A percentile compares a stretch with the other conserved stretches of the same genome.
Conservation (phyloP, 1,284 basidiomycete genomes). For the Sparassis latifolia region DNA sequence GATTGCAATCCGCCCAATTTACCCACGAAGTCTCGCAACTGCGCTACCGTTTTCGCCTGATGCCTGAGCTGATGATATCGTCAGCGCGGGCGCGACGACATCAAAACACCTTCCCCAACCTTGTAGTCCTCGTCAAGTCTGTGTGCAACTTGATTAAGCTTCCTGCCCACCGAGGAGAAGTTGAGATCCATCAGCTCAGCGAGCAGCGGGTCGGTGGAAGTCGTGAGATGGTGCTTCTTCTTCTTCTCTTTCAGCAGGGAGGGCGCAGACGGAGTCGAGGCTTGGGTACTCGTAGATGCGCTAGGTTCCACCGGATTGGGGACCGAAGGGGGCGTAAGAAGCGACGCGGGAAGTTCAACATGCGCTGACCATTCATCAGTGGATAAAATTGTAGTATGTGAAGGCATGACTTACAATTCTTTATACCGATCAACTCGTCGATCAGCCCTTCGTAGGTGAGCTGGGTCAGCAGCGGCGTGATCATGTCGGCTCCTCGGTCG, state of each 20-base stretch:
- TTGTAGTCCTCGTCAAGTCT: constrained; percentile 91
- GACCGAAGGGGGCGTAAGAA: constrained; percentile 53
- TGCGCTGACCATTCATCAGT: constrained; percentile 51
- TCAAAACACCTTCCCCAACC: constrained; percentile 31
- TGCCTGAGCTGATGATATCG: constrained; percentile 47
- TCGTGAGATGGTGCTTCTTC: constrained; percentile 81
- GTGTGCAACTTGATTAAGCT: constrained; percentile 77
- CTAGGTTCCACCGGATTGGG: constrained; percentile 37
- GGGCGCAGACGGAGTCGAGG: constrained; percentile 11
- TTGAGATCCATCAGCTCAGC: constrained; percentile 86
- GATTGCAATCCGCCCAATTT: constrained; percentile 87
- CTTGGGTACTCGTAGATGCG: constrained; percentile 36
- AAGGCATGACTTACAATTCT: constrained; percentile 59
- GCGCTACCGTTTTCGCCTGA: constrained; percentile 85
- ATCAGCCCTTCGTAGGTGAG: constrained; percentile 95
- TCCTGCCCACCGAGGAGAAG: constrained; percentile 88
- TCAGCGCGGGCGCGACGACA: constrained; percentile 1
- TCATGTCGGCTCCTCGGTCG: constrained; percentile 92
- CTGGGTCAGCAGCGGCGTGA: constrained; percentile 93
- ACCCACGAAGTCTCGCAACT: constrained; percentile 93
- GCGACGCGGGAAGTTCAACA: constrained; percentile 81
- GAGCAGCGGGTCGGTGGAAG: constrained; percentile 78
- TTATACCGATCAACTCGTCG: constrained; percentile 91
- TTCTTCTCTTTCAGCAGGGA: constrained; percentile 70
- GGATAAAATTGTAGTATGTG: not conserved